A percentile compares a stretch with the other conserved stretches of the same genome.
phyloP scores from a whole-genome alignment of 768 basidiomycete species.

The Boletus reticulatus region DNA sequence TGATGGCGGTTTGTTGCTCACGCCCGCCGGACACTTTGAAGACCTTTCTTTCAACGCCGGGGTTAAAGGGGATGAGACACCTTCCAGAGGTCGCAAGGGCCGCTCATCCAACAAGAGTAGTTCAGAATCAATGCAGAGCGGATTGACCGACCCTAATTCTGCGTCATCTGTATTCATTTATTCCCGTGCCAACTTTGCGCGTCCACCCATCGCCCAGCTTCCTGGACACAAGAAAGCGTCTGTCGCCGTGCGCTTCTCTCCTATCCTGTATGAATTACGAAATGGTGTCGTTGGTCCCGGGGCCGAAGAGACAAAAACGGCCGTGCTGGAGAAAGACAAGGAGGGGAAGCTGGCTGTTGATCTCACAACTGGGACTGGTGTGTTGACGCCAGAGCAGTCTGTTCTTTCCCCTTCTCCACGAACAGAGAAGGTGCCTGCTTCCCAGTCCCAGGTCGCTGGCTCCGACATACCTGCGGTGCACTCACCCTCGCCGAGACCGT shows the following conservation, averaged over 20 bases:
- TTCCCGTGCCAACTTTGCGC: slow-evolving; percentile 89
- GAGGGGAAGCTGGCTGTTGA: slow-evolving; percentile 65
- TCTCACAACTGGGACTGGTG: slow-evolving; percentile 39
- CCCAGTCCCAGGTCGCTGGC: background rate
- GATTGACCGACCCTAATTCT: slow-evolving; percentile 36
- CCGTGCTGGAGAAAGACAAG: slow-evolving; percentile 63
- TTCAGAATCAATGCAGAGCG: slow-evolving; percentile 27
- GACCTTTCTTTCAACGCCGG: slow-evolving; percentile 64
- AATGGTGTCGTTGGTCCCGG: slow-evolving; percentile 44
- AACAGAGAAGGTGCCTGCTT: slow-evolving; percentile 17
- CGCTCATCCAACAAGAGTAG: slow-evolving; percentile 40
- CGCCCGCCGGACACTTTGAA: slow-evolving; percentile 96
- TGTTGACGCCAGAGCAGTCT: slow-evolving; percentile 7
- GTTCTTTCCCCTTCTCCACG: slow-evolving; percentile 10
- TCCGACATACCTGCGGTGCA: slow-evolving; percentile 4
- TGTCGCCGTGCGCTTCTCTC: slow-evolving; percentile 92
- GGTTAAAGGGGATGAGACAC: slow-evolving; percentile 37
- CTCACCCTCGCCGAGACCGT: slow-evolving; percentile 18
- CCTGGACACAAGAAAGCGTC: slow-evolving; percentile 97
- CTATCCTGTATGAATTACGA: slow-evolving; percentile 89
- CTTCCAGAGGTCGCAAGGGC: slow-evolving; percentile 57
- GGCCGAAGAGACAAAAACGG: slow-evolving; percentile 46
- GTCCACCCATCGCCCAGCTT: slow-evolving; percentile 90
- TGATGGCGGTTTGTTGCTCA: slow-evolving; percentile 89
- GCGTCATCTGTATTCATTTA: slow-evolving; percentile 87